Evolutionary conservation across 2,329 filamentous ascomycete species (phyloP).

Genomic region (Botrytis byssoidea): DNA sequence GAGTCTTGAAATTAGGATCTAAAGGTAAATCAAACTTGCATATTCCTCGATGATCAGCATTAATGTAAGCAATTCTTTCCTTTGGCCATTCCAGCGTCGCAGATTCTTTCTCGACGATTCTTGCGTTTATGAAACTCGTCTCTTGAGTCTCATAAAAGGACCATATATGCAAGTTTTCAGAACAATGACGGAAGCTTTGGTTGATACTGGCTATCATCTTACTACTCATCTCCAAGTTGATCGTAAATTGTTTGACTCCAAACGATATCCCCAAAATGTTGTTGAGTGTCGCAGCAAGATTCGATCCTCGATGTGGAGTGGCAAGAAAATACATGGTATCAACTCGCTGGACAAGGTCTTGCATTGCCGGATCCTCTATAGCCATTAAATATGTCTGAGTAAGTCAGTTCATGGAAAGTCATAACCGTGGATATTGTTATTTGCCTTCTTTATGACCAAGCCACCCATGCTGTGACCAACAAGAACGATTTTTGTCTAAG

Average conservation of each 20-base stretch:
- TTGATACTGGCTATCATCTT: conserved; percentile 43
- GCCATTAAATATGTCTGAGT: not conserved
- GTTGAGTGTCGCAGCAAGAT: conserved; percentile 42
- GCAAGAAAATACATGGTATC: conserved; percentile 43
- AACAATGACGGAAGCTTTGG: conserved; percentile 46
- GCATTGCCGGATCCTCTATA: not conserved
- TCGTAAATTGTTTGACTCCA: conserved; percentile 41
- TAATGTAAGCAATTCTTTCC: conserved; percentile 27
- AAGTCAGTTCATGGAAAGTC: not conserved
- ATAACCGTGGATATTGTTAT: not conserved
- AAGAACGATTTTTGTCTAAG: conserved; percentile 22
- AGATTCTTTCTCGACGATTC: conserved; percentile 36
- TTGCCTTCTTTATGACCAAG: conserved; percentile 24
- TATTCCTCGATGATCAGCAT: conserved; percentile 40
- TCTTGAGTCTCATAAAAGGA: conserved; percentile 42
- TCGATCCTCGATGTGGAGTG: conserved; percentile 45
- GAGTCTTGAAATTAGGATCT: conserved; percentile 31
- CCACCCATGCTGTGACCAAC: conserved; percentile 28
- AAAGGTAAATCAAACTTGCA: conserved; percentile 37
- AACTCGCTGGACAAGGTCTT: conserved; percentile 23
- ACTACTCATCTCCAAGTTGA: conserved; percentile 43
- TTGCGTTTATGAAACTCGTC: conserved; percentile 5
- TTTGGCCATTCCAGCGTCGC: conserved; percentile 36
- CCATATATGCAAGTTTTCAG: conserved; percentile 38
- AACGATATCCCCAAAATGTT: conserved; percentile 38